phyloP scores from a whole-genome alignment of 352 stramenopile genomes.

The Aphanomyces euteiches region DNA sequence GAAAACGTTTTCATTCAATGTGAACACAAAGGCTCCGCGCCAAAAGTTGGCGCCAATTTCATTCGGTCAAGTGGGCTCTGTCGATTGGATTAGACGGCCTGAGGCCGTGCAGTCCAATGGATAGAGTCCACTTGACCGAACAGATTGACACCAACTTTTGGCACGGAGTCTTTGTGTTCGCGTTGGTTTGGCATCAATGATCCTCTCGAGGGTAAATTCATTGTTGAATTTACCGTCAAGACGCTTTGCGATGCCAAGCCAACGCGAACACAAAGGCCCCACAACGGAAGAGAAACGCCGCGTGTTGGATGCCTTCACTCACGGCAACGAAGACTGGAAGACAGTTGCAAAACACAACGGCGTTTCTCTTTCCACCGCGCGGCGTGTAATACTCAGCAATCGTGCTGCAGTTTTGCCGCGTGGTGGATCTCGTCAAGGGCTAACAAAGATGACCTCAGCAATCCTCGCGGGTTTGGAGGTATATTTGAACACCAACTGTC shows the following conservation, averaged over 20 bases:
- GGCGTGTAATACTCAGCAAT: not conserved
- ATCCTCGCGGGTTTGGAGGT: not conserved
- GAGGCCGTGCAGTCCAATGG: conserved; percentile 12
- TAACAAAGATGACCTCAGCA: not conserved
- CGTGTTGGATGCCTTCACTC: conserved; percentile 23
- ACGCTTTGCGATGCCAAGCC: too few species aligned
- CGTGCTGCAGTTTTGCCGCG: not conserved
- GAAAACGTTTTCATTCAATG: too few species aligned
- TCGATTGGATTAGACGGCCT: not conserved
- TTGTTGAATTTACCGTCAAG: too few species aligned
- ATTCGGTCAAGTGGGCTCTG: not conserved
- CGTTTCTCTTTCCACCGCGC: not conserved
- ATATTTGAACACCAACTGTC: conserved; percentile 9
- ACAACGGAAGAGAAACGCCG: too few species aligned
- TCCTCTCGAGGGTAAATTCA: too few species aligned
- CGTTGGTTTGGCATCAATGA: too few species aligned
- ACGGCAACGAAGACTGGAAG: not conserved
- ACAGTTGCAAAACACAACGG: not conserved
- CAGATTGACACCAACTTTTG: too few species aligned
- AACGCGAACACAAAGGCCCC: too few species aligned
- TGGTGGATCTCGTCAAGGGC: not conserved
- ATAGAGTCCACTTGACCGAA: not conserved
- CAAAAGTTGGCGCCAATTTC: not conserved
- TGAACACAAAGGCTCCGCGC: too few species aligned
- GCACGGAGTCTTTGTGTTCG: too few species aligned